Conservation (phyloP, 192 early-diverging fungal genomes). For the Coemansia sp. region DNA sequence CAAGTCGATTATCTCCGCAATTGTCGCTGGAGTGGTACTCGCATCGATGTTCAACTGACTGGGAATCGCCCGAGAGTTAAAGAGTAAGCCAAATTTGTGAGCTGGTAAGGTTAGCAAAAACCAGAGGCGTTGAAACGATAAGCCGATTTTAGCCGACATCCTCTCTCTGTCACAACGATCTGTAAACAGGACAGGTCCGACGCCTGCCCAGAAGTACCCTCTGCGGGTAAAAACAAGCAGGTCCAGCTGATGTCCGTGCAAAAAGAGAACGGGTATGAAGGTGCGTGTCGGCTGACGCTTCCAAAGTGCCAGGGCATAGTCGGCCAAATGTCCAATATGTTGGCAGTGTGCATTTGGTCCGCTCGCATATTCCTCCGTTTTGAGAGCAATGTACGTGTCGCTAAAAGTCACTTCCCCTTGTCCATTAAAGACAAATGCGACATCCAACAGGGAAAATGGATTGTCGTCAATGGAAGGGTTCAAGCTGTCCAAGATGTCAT, state of each 20-base stretch:
- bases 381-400: background rate
- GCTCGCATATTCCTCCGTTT: background rate
- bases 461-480: background rate
- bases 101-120: background rate
- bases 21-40: background rate
- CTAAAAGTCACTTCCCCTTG: background rate
- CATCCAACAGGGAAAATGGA: background rate
- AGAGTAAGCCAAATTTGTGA: background rate
- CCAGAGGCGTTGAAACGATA: background rate
- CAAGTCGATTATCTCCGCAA: background rate
- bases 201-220: background rate
- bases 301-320: conserved; percentile 8
- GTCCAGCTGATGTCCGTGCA: conserved; percentile 11
- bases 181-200: conserved; percentile 8
- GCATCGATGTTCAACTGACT: background rate
- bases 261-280: conserved; percentile 14
- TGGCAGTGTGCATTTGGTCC: background rate
- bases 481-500: background rate
- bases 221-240: conserved; percentile 33
- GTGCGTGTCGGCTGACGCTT: conserved; percentile 13
- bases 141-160: background rate
- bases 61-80: background rate
- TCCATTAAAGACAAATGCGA: background rate
- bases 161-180: background rate
- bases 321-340: conserved; percentile 30